These are phyloP conservation scores for Immersiella caudata DNA, from an alignment of 495 filamentous ascomycete species.

Conservation along the genomic window DNA sequence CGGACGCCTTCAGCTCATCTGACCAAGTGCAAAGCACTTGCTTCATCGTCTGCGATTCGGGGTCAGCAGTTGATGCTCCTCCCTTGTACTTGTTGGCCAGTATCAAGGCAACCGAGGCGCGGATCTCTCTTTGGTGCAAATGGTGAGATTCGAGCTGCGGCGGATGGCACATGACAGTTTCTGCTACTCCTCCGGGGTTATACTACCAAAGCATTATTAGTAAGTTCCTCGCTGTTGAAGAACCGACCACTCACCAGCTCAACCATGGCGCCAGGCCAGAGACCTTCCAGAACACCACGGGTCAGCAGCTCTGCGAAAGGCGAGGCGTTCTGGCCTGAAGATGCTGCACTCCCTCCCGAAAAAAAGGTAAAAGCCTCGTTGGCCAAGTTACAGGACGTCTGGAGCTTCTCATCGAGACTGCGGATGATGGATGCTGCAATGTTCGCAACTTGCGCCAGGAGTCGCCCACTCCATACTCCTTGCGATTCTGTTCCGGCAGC, in stretches of 20 bases:
- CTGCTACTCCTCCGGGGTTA: constrained; percentile 29
- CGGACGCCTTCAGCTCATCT: constrained; percentile 24
- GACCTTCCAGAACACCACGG: constrained; percentile 48
- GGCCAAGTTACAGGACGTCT: constrained; percentile 32
- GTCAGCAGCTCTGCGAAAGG: constrained; percentile 32
- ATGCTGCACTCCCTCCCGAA: not conserved
- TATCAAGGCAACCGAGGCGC: constrained; percentile 35
- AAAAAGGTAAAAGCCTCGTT: constrained; percentile 42
- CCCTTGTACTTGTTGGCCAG: constrained; percentile 43
- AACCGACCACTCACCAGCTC: constrained; percentile 36
- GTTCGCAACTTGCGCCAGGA: constrained; percentile 33
- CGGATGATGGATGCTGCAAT: constrained; percentile 36
- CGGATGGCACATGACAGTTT: constrained; percentile 31
- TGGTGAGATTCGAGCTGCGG: constrained; percentile 18
- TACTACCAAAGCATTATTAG: constrained; percentile 32
- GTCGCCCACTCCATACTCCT: constrained; percentile 29
- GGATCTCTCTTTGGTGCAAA: constrained; percentile 26
- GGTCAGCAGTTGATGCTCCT: constrained; percentile 32
- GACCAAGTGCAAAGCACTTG: constrained; percentile 29
- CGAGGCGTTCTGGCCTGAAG: not conserved
- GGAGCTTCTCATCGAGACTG: constrained; percentile 31
- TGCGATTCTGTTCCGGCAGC: constrained; percentile 10
- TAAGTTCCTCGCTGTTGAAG: not conserved
- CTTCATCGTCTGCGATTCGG: constrained; percentile 31
- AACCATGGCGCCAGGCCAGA: constrained; percentile 43